Conservation (phyloP, 345 rosid genomes). For the Cardamine occulta region DNA sequence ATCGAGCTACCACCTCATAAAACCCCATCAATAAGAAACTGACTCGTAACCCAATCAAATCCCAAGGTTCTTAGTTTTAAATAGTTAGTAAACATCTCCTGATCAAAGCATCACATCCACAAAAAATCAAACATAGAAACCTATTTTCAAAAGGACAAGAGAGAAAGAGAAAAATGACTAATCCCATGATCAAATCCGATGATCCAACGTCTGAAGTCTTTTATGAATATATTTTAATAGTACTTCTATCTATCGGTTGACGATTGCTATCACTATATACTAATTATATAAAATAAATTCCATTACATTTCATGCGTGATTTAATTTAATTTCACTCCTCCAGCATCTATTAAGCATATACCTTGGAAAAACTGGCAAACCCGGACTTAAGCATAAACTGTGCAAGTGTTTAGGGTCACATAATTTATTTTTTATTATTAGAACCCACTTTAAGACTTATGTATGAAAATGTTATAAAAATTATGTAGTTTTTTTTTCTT, state of each 20-base stretch:
- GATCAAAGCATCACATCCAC: neutral
- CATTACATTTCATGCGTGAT: neutral
- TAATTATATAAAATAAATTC: neutral
- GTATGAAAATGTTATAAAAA: too few species aligned
- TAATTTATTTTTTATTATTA: too few species aligned
- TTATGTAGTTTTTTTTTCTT: too few species aligned
- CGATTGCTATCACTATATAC: neutral
- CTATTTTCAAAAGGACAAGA: neutral
- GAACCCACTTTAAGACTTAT: too few species aligned
- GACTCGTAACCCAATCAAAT: conserved; percentile 10
- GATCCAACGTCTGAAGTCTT: neutral
- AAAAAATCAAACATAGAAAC: neutral
- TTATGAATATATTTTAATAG: neutral
- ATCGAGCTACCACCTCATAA: conserved; percentile 7
- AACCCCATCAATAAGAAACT: neutral
- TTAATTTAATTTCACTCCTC: neutral
- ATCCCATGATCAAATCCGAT: conserved; percentile 6
- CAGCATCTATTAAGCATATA: neutral
- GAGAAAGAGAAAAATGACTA: conserved; percentile 6
- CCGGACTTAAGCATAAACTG: too few species aligned
- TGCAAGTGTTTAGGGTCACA: too few species aligned
- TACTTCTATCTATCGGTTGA: neutral
- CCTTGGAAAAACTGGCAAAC: too few species aligned
- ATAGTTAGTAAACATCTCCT: neutral
- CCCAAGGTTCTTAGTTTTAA: neutral